These are phyloP conservation scores for Arthroderma sp. DNA, from an alignment of 2,329 filamentous ascomycete genomes.

Conservation along the genomic window DNA sequence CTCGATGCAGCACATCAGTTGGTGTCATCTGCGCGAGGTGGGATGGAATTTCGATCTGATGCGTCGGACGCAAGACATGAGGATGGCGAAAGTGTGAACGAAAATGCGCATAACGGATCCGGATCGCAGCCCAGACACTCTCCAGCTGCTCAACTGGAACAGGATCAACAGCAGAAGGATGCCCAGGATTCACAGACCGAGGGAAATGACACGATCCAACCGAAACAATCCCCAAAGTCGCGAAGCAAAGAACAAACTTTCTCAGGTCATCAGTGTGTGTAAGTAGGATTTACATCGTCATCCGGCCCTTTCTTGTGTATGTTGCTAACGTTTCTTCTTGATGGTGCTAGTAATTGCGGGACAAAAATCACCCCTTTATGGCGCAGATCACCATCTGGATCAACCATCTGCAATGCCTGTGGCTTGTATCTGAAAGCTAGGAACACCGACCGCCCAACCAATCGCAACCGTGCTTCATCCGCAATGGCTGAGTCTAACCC, in stretches of 20 bases:
- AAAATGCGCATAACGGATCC: constrained; percentile 7
- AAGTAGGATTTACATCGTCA: constrained; percentile 8
- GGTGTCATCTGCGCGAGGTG: constrained; percentile 34
- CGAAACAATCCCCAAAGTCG: constrained; percentile 22
- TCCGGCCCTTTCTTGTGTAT: not conserved
- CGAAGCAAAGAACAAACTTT: constrained; percentile 26
- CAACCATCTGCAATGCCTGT: constrained; percentile 95
- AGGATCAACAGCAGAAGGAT: constrained; percentile 7
- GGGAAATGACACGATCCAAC: constrained; percentile 9
- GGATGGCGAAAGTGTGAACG: constrained; percentile 12
- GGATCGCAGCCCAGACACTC: not conserved
- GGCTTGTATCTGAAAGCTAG: constrained; percentile 88
- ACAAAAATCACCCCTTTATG: constrained; percentile 90
- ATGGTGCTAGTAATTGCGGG: constrained; percentile 63
- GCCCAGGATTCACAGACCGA: constrained; percentile 10
- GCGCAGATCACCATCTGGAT: constrained; percentile 82
- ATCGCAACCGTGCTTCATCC: constrained; percentile 62
- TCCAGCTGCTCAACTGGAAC: constrained; percentile 1
- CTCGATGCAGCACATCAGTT: constrained; percentile 36
- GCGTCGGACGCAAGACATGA: constrained; percentile 10
- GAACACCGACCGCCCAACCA: constrained; percentile 81
- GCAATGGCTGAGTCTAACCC: constrained; percentile 12
- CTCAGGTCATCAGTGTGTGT: constrained; percentile 31
- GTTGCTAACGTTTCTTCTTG: constrained; percentile 3
- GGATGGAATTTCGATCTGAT: constrained; percentile 21